Evolutionary conservation across 2,329 filamentous ascomycete species (phyloP).

Genomic region (Rhynchosporium graminicola): DNA sequence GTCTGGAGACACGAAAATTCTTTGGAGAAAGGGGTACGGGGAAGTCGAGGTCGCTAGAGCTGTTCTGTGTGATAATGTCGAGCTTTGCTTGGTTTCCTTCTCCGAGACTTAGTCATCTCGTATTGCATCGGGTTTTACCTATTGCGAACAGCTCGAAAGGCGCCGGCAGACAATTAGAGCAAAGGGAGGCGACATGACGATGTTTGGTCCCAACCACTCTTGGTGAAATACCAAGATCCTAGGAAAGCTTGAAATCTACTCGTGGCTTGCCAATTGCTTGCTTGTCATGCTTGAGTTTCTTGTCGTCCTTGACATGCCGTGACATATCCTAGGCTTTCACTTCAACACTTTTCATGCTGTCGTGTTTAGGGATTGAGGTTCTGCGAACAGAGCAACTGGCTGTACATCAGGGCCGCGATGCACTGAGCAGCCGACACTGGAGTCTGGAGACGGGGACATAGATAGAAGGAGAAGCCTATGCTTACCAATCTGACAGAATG

Average conservation of each 20-base stretch:
- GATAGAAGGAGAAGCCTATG: background rate
- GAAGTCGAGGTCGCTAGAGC: background rate
- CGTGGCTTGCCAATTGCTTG: background rate
- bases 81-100: too few relatives aligned
- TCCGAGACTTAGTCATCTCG: too few relatives aligned
- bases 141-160: background rate
- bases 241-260: conserved; percentile 5
- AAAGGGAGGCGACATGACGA: conserved; percentile 6
- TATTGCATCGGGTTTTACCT: too few relatives aligned
- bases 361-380: background rate
- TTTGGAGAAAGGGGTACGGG: conserved; percentile 1
- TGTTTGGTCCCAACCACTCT: background rate
- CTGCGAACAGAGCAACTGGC: conserved; percentile 6
- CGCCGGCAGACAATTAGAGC: background rate
- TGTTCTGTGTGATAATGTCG: too few relatives aligned
- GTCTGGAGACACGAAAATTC: conserved; percentile 13
- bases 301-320: background rate
- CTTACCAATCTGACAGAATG: conserved; percentile 1
- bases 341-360: background rate
- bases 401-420: conserved; percentile 5
- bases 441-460: conserved; percentile 3
- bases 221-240: background rate
- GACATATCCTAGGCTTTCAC: background rate
- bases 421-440: background rate
- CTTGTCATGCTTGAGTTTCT: conserved; percentile 11